A percentile compares a stretch with the other conserved stretches of the same genome.
Evolutionary conservation across 306 rosid genomes (phyloP).

Genomic region (Vicia villosa): DNA sequence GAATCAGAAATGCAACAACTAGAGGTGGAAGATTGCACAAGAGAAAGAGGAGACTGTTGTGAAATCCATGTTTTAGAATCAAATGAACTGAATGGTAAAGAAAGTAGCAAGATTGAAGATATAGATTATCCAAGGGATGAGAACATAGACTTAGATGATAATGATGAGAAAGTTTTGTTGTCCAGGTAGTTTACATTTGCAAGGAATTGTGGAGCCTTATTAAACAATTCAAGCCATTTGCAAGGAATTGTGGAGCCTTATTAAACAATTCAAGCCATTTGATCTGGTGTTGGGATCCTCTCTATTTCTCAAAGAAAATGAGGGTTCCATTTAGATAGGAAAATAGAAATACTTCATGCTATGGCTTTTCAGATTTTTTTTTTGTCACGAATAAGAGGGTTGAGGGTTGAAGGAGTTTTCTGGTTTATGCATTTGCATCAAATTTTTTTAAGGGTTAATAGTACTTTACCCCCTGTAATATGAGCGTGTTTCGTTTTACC

Average conservation of each 20-base stretch:
- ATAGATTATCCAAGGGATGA: constrained; percentile 38
- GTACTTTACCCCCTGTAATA: too few species aligned
- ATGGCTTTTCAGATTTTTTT: background rate
- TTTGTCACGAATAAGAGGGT: too few species aligned
- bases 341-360: background rate
- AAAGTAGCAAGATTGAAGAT: constrained; percentile 28
- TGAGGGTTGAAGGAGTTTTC: too few species aligned
- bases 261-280: background rate
- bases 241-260: too few species aligned
- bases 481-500: too few species aligned
- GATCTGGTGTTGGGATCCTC: too few species aligned
- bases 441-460: too few species aligned
- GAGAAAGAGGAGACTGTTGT: constrained; percentile 24
- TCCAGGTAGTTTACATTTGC: constrained; percentile 27
- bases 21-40: constrained; percentile 39
- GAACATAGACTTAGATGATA: constrained; percentile 39
- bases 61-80: constrained; percentile 38
- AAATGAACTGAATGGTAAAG: constrained; percentile 25
- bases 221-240: background rate
- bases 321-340: background rate
- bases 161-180: constrained; percentile 52
- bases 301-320: too few species aligned
- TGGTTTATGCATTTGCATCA: too few species aligned
- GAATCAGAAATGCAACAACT: constrained; percentile 62
- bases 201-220: too few species aligned